A percentile compares a stretch with the other conserved stretches of the same genome.
Evolutionary conservation across 2,329 filamentous ascomycete genomes (phyloP).

Genomic region (Cladobotryum protrusum): DNA sequence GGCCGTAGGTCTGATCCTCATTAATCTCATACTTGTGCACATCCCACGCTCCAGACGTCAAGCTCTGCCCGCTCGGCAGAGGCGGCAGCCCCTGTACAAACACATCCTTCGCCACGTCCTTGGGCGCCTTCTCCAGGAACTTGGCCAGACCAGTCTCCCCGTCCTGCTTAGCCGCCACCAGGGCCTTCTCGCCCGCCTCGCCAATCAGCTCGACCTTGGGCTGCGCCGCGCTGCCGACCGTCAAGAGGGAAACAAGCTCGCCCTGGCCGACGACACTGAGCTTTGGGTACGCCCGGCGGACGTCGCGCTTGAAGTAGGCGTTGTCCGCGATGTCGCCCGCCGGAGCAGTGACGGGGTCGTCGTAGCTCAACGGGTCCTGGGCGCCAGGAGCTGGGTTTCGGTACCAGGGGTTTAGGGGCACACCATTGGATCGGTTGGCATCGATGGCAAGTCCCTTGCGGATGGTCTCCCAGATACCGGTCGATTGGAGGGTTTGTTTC

Average conservation of each 20-base stretch:
- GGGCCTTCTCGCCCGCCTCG: constrained; percentile 52
- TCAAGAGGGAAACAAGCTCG: constrained; percentile 79
- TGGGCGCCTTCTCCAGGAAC: constrained; percentile 55
- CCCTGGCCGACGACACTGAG: constrained; percentile 75
- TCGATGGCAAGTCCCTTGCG: constrained; percentile 76
- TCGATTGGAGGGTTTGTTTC: constrained; percentile 95
- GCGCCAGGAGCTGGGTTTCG: constrained; percentile 64
- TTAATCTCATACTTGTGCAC: constrained; percentile 63
- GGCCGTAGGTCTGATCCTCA: constrained; percentile 64
- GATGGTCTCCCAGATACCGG: constrained; percentile 79
- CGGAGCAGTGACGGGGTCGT: constrained; percentile 52
- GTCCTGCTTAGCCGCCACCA: constrained; percentile 71
- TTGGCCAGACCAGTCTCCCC: constrained; percentile 67
- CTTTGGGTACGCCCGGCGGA: constrained; percentile 73
- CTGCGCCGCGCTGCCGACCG: constrained; percentile 70
- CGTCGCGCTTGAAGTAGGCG: constrained; percentile 78
- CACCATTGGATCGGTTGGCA: constrained; percentile 79
- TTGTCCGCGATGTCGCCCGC: constrained; percentile 39
- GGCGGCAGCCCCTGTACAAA: constrained; percentile 78
- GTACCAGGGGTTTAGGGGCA: constrained; percentile 89
- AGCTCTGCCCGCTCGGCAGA: constrained; percentile 65
- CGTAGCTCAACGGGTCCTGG: constrained; percentile 32
- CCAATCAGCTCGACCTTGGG: constrained; percentile 78
- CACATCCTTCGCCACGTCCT: constrained; percentile 57
- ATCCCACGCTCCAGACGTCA: constrained; percentile 49